Conservation (phyloP, 2,329 filamentous ascomycete genomes). For the Plenodomus biglobosus region DNA sequence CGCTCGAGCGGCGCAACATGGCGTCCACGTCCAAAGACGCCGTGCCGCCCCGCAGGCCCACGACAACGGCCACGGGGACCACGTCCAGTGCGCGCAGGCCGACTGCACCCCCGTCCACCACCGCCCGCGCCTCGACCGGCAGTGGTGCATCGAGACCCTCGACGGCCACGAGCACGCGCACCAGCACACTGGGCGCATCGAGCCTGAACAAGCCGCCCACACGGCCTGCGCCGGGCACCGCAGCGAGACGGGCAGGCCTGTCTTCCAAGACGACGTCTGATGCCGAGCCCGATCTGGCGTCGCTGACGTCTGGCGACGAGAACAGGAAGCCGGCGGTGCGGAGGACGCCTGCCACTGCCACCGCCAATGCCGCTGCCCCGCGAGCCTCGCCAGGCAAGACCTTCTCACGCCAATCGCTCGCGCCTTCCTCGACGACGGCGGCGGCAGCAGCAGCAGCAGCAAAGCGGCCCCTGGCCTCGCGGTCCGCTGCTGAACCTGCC, state of each 20-base stretch:
- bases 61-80: constrained; percentile 12
- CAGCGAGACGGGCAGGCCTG: constrained; percentile 25
- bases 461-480: constrained; percentile 35
- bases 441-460: constrained; percentile 23
- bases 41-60: constrained; percentile 33
- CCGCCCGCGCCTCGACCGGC: constrained; percentile 26
- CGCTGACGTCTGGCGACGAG: constrained; percentile 42
- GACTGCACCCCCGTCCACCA: constrained; percentile 20
- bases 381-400: constrained; percentile 31
- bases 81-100: constrained; percentile 28
- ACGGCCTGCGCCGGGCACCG: constrained; percentile 32
- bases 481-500: constrained; percentile 26
- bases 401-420: constrained; percentile 15
- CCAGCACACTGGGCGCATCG: constrained; percentile 24
- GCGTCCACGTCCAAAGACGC: constrained; percentile 36
- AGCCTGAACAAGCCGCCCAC: constrained; percentile 43
- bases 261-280: constrained; percentile 28
- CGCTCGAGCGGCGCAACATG: constrained; percentile 38
- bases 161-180: constrained; percentile 28
- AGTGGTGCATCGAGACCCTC: constrained; percentile 31
- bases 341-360: constrained; percentile 24
- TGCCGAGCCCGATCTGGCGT: constrained; percentile 38
- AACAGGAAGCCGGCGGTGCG: constrained; percentile 37
- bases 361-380: constrained; percentile 18
- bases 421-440: constrained; percentile 19